Percentiles rank a stretch among this genome's conserved stretches.
phyloP scores from a whole-genome alignment of 768 basidiomycete genomes.

The Steccherinum ochraceum region DNA sequence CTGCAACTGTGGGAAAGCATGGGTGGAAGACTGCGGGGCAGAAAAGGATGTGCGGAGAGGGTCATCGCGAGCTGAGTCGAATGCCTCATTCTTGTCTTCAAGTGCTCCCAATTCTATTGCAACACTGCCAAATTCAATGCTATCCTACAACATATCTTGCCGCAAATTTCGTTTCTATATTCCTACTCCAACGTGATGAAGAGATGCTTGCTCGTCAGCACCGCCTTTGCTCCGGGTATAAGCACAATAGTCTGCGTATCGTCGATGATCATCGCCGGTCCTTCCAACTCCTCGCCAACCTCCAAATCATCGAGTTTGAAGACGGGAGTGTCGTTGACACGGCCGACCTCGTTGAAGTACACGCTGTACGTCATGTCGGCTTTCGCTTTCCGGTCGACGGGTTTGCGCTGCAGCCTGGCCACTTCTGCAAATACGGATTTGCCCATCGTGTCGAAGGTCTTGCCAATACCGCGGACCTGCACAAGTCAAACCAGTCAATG shows the following conservation, averaged over 20 bases:
- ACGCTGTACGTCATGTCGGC: constrained; percentile 57
- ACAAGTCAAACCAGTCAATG: constrained; percentile 1
- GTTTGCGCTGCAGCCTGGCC: constrained; percentile 37
- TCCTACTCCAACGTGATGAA: constrained; percentile 36
- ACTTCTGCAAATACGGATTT: constrained; percentile 76
- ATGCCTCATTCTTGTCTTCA: no score
- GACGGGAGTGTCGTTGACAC: constrained; percentile 76
- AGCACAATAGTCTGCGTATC: constrained; percentile 93
- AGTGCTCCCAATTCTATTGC: no score
- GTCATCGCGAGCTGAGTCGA: no score
- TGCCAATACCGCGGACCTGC: constrained; percentile 84
- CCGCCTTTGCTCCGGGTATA: constrained; percentile 62
- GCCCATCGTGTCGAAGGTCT: constrained; percentile 79
- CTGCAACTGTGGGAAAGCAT: no score
- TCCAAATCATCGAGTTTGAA: constrained; percentile 60
- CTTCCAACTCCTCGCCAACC: constrained; percentile 66
- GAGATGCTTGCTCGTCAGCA: constrained; percentile 66
- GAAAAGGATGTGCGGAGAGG: no score
- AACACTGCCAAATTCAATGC: no score
- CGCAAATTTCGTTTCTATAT: no score
- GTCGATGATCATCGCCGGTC: constrained; percentile 94
- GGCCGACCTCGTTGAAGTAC: constrained; percentile 77
- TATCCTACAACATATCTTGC: no score
- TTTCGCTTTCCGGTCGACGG: constrained; percentile 29
- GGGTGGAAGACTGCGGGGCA: no score